Percentiles rank a stretch among this genome's conserved stretches.
Conservation (phyloP, 257 asterid genomes). For the Plantago elongata region DNA sequence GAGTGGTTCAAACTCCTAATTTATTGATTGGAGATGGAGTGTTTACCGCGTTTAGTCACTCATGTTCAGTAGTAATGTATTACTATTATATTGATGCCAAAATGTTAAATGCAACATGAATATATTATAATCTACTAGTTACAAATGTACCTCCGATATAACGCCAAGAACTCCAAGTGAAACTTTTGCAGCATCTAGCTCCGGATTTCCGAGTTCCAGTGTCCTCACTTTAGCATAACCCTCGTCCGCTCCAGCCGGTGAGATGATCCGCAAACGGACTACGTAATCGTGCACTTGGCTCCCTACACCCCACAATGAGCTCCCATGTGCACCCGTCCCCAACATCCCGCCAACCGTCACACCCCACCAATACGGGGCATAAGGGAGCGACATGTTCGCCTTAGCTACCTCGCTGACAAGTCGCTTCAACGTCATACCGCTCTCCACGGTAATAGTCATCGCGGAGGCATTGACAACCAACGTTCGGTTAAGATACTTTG, state of each 20-base stretch:
- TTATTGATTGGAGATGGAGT: no score
- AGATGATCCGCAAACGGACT: conserved; percentile 35
- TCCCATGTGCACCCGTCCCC: conserved; percentile 76
- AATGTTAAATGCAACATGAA: background rate
- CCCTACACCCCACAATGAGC: conserved; percentile 65
- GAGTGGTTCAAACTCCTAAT: no score
- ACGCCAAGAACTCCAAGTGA: conserved; percentile 82
- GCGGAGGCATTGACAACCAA: conserved; percentile 18
- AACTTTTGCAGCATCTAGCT: conserved; percentile 52
- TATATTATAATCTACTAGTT: background rate
- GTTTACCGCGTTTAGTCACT: no score
- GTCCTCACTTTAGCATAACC: conserved; percentile 41
- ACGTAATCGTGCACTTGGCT: conserved; percentile 61
- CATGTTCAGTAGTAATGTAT: no score
- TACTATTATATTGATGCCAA: no score
- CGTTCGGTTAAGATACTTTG: conserved; percentile 30
- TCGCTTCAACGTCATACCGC: conserved; percentile 50
- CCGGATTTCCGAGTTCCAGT: conserved; percentile 32
- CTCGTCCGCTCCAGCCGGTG: conserved; percentile 35
- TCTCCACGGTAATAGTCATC: conserved; percentile 52
- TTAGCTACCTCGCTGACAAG: conserved; percentile 38
- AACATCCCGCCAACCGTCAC: conserved; percentile 61
- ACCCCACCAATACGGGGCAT: conserved; percentile 75
- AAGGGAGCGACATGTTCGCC: conserved; percentile 43
- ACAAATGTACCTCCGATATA: conserved; percentile 49